Percentiles rank a stretch among this genome's conserved stretches.
Evolutionary conservation across 306 rosid genomes (phyloP).

Genomic region (Astragalus glycyphyllos): DNA sequence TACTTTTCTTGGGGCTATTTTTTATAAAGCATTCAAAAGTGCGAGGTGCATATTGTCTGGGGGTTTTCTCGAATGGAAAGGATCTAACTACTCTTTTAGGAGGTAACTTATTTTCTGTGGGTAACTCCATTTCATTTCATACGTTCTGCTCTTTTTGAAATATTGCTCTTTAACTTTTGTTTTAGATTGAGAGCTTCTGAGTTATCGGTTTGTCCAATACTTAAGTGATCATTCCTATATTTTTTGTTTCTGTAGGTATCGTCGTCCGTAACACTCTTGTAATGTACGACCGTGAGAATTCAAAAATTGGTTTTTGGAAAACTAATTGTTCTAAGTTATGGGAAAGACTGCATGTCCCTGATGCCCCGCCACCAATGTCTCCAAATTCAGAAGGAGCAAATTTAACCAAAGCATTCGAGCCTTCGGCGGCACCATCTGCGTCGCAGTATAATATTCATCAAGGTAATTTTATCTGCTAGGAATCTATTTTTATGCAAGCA

Average conservation of each 20-base stretch:
- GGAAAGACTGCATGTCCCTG: slow-evolving; percentile 71
- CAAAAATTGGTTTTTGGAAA: slow-evolving; percentile 94
- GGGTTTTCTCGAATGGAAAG: slow-evolving; percentile 80
- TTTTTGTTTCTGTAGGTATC: slow-evolving; percentile 63
- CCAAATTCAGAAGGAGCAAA: slow-evolving; percentile 53
- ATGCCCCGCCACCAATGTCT: slow-evolving; percentile 59
- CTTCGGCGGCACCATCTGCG: slow-evolving; percentile 69
- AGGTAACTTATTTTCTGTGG: slow-evolving; percentile 57
- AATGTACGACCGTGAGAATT: slow-evolving; percentile 79
- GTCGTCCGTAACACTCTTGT: slow-evolving; percentile 94
- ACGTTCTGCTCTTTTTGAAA: background rate
- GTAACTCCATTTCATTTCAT: slow-evolving; percentile 36
- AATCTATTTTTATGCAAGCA: slow-evolving; percentile 18
- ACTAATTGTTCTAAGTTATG: slow-evolving; percentile 96
- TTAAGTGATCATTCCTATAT: slow-evolving; percentile 12
- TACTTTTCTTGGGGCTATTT: slow-evolving; percentile 42
- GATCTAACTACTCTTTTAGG: slow-evolving; percentile 97
- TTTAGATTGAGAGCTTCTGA: slow-evolving; percentile 21
- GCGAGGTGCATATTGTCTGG: slow-evolving; percentile 91
- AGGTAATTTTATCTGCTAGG: slow-evolving; percentile 55
- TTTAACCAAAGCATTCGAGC: slow-evolving; percentile 45
- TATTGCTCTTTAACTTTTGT: slow-evolving; percentile 33
- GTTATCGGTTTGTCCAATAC: slow-evolving; percentile 26
- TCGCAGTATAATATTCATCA: slow-evolving; percentile 51
- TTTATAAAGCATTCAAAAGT: slow-evolving; percentile 85